Evolutionary conservation across 805 yeast genomes (phyloP), one percentile per base, ranked within the genome.

Genomic region (Candida methanosorbosa): DNA sequence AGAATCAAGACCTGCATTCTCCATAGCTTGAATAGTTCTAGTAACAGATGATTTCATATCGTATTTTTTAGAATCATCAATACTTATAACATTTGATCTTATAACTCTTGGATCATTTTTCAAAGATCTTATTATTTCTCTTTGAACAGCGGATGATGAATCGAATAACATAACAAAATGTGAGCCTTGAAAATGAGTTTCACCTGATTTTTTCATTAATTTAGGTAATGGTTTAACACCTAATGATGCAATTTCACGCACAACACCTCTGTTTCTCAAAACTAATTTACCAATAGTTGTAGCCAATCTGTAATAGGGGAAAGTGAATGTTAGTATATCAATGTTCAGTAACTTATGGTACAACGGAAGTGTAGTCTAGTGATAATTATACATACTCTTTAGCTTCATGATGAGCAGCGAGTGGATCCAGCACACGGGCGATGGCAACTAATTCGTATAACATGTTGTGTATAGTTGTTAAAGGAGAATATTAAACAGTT

Each of bases 261-360:
- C 78, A n/a, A 90, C 90, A 33, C 98, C 98, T 68, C 95, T 85
- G 59, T 90, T 88, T 40, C 77, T 75, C 38, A 92, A 71, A 20
- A 90, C 74, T 52, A 86, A 66, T 53, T 76, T 81, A 9, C 97
- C 97, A 20, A 88, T 68, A 1, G 94, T 85, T 6, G 53, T 42
- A 1, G 59, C 57, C 20, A 55, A 42, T 23, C 51, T 45, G 38
- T 22, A 29, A 29, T 30, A 28, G n/a, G 15, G 6, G 26, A n/a
- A 23, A n/a, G n/a, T n/a, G n/a, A n/a, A n/a, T n/a, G 27, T 33
- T 33, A 27, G 18, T 17, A 30, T 9, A 22, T n/a, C n/a, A n/a
- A n/a, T n/a, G n/a, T n/a, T n/a, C n/a, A n/a, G n/a, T n/a, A 2
- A n/a, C 24, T 2, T 11, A 11, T 15, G n/a, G 8, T 17, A n/a